Base-by-base conservation (phyloP, 768 basidiomycete genomes). In the Boletus tomentosulus region DNA sequence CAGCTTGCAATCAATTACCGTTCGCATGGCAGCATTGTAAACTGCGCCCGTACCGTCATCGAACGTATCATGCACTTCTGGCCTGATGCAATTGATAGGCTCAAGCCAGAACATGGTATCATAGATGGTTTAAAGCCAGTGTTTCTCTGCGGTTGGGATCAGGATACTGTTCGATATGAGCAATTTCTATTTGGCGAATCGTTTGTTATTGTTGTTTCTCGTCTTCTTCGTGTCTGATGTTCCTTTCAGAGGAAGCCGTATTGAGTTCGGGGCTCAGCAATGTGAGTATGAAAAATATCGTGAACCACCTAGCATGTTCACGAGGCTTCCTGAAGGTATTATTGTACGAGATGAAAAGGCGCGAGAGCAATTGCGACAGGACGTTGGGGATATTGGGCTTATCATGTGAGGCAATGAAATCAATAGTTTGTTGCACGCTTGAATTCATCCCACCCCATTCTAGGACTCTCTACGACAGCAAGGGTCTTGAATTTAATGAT, bases 1-100 rank as follows among this genome's bases (percentile, higher is more conserved):
- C 41, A 42, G 2, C 41, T 42, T 10, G 22, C 24, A 25, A 12
- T 4, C 10, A 42, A 42, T 25, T 42, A 42, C 24, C 41, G 41
- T 25, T 42, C 41, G 4, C 41, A 42, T 13, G 41, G 41, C 12
- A 22, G 41, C 0, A 42, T 42, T 13, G 24, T 42, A 10, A 15
- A 83, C 45, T 86, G 84, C 58, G 87, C 87, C 0, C 79, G 83
- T 49, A 79, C 78, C 0, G 69, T 88, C 27, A 78, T 89, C 4
- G 77, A 82, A n/a, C 66, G 89, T 1, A 80, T 89, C 15, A 76
- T 71, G 15, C 61, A 58, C 8, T 84, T 84, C 53, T 89, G 85
- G 83, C 82, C 83, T 0, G 66, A 83, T 57, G 71, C 83, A 0
- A 86, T 89, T 25, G 87, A 89, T 62, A 58, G 57, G 2, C 75